phyloP scores from a whole-genome alignment of 2,329 filamentous ascomycete species.

The Ophiostoma sp. region DNA sequence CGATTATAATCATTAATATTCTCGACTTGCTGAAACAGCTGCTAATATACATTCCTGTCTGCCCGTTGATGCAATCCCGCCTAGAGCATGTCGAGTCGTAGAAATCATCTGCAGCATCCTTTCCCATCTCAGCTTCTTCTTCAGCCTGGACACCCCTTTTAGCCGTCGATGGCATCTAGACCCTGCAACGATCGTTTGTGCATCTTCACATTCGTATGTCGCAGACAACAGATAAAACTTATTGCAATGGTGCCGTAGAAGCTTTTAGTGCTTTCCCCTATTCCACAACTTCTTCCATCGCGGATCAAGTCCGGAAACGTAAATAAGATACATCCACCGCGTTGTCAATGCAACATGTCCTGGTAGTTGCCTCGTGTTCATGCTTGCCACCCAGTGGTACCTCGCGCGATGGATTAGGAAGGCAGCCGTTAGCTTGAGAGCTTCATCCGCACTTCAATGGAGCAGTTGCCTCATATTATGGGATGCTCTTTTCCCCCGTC shows the following conservation, averaged over 20 bases:
- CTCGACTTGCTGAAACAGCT: too few species aligned
- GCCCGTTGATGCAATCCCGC: neutral
- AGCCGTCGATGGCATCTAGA: neutral
- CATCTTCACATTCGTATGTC: neutral
- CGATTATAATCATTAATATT: too few species aligned
- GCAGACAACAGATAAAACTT: neutral
- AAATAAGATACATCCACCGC: neutral
- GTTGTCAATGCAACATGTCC: slow-evolving; percentile 3
- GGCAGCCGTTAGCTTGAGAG: slow-evolving; percentile 12
- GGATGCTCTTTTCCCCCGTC: neutral
- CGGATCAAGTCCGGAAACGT: neutral
- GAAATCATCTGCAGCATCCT: neutral
- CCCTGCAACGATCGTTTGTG: neutral
- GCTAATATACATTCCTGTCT: too few species aligned
- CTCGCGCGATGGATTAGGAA: neutral
- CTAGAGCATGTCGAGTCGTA: neutral
- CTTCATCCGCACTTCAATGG: neutral
- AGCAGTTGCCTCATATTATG: neutral
- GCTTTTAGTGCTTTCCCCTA: neutral
- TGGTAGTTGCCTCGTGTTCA: neutral
- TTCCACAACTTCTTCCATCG: neutral
- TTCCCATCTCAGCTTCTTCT: neutral
- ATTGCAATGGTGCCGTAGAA: neutral
- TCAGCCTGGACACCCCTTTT: neutral
- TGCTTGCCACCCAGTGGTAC: slow-evolving; percentile 5